Evolutionary conservation across 768 basidiomycete species (phyloP), one percentile per base, ranked within the genome.

Genomic region (Russula dissimulans): DNA sequence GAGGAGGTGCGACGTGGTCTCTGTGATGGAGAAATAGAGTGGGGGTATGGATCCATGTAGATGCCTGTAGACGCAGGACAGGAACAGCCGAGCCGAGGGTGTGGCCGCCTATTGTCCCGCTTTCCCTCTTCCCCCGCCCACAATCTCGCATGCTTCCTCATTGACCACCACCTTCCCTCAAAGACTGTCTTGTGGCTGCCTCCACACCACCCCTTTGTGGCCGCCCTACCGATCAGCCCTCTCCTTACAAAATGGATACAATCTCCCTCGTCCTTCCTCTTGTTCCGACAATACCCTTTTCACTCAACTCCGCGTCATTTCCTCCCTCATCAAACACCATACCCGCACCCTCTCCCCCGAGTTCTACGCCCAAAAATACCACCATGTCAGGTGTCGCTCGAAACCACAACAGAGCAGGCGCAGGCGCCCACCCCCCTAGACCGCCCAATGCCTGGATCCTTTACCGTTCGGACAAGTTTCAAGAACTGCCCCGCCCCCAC

Each of bases 391-490:
- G 41, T 54, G 22, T 39, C 51, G 8, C 26, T 11, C 54, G 51
- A 43, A 58, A 49, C 3, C 36, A 38, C 47, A 59, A 44, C 34
- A 36, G 34, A 39, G n/a, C 53, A 47, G 54, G 44, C 54, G 39
- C 56, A 14, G 53, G 48, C 42, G 61, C 47, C 44, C 52, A 50
- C 7, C 43, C 68, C 2, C 74, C 76, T 15, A 72, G 78, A 29
- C 78, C 78, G 15, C 76, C 76, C 34, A 80, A 79, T 65, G 76
- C 78, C 9, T 79, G 79, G 79, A 79, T 80, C 63, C 65, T 80
- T 12, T 80, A 79, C 63, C 74, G 79, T n/a, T 77, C 76, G 5
- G 75, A 76, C 58, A 75, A 72, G 58, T 69, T 79, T 26, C 70
- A 67, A 54, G 66, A 71, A 12, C 69, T 76, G 56, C 68, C 69